Evolutionary conservation across 2,329 filamentous ascomycete genomes (phyloP), one percentile per base, ranked within the genome.

Genomic region (Tolypocladium guangdongense): DNA sequence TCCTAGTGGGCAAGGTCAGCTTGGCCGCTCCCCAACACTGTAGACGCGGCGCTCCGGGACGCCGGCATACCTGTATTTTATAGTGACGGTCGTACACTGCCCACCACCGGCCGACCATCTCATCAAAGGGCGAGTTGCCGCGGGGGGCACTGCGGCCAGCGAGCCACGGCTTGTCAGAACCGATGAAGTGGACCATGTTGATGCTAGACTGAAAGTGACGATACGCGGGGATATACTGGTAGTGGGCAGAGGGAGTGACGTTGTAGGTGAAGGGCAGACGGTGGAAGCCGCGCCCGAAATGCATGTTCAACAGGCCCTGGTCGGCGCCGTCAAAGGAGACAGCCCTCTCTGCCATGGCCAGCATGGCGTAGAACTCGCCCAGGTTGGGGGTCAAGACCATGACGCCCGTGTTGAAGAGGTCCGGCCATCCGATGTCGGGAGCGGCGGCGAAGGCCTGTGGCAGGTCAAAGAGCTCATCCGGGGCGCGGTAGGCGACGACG

Each of bases 241-340:
- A 99, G 68, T 96, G 90, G 27, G 87, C 91, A 57, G 89, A 96
- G 1, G 93, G 93, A 0, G 93, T 99, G 69, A 93, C 93, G 68
- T 99, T 99, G 76, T 97, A 99, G 50, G 85, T 86, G 71, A 99
- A 99, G 71, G 88, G 91, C 64, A 99, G 72, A 59, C 91, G 84
- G 70, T 96, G 85, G 81, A 86, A 96, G 56, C 80, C 81, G 66
- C 86, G 76, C 71, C 86, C 80, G 72, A 93, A 99, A 71, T 97
- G 87, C 78, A 95, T 91, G 69, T 99, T 99, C 61, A 99, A 74
- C 51, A 99, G 75, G 53, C 93, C 93, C 71, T 99, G 93, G 67
- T 99, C 93, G 38, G 93, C 93, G 49, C 93, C 93, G 67, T 99
- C 93, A 65, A 99, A 99, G 59, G 91, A 96, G 66, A 92, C 88